phyloP scores from a whole-genome alignment of 495 filamentous ascomycete species.

The Neurospora discreta region DNA sequence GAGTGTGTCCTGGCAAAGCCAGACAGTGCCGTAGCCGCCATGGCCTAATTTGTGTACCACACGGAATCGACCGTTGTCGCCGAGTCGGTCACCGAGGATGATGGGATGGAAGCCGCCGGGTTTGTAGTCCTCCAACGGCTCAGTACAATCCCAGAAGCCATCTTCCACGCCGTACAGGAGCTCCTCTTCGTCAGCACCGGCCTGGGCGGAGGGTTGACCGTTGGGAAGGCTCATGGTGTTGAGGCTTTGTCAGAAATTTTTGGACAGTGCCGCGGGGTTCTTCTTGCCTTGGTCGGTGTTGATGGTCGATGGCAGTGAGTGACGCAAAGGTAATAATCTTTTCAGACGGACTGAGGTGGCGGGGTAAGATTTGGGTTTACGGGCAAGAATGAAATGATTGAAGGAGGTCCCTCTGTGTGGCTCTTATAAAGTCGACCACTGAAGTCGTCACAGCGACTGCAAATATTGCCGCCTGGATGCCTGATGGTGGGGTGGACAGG shows the following conservation, averaged over 20 bases:
- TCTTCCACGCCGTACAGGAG: not conserved
- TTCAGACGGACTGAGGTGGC: too few species aligned
- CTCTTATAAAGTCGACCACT: too few species aligned
- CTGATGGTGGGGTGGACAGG: too few species aligned
- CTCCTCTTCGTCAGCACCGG: not conserved
- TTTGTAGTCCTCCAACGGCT: not conserved
- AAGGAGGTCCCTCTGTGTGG: not conserved
- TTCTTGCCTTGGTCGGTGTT: not conserved
- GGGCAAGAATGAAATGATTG: too few species aligned
- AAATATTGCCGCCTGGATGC: too few species aligned
- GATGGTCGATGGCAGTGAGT: not conserved
- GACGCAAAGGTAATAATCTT: not conserved
- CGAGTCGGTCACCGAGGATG: conserved; percentile 33
- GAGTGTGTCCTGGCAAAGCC: conserved; percentile 39
- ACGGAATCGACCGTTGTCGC: conserved; percentile 23
- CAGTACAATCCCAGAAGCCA: not conserved
- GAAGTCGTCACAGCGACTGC: too few species aligned
- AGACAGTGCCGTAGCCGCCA: conserved; percentile 40
- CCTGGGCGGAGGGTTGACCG: not conserved
- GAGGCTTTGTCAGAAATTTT: not conserved
- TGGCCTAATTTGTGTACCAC: conserved; percentile 45
- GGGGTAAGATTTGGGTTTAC: too few species aligned
- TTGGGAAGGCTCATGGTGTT: not conserved
- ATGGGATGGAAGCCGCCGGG: conserved; percentile 33
- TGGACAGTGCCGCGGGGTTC: not conserved